Percentiles rank a stretch among this genome's conserved stretches.
Evolutionary conservation across 2,329 filamentous ascomycete genomes (phyloP).

Genomic region (Pseudocercospora crystallina): DNA sequence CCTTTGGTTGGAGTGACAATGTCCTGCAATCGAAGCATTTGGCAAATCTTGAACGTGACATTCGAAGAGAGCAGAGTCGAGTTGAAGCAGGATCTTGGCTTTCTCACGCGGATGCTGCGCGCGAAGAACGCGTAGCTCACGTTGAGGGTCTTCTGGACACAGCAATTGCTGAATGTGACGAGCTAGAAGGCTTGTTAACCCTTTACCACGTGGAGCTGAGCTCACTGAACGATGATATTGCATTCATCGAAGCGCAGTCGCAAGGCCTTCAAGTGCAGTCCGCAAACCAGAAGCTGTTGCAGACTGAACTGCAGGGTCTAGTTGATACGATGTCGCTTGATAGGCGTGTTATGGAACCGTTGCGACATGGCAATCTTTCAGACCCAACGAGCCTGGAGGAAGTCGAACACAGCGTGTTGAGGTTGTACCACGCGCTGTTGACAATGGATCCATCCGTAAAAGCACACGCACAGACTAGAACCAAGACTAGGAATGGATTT

Average conservation of each 20-base stretch:
- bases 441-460: conserved; percentile 86
- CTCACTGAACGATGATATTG: conserved; percentile 90
- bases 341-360: conserved; percentile 67
- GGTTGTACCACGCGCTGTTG: conserved; percentile 86
- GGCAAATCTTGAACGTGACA: conserved; percentile 76
- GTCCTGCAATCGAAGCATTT: conserved; percentile 73
- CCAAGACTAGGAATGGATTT: conserved; percentile 55
- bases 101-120: conserved; percentile 69
- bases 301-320: conserved; percentile 84
- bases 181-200: conserved; percentile 89
- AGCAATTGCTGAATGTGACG: conserved; percentile 92
- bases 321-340: conserved; percentile 90
- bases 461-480: conserved; percentile 46
- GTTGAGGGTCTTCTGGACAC: conserved; percentile 84
- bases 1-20: conserved; percentile 84
- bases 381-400: conserved; percentile 69
- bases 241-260: conserved; percentile 95
- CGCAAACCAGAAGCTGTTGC: conserved; percentile 91
- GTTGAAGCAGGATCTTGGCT: conserved; percentile 93
- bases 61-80: conserved; percentile 84
- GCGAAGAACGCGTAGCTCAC: conserved; percentile 84
- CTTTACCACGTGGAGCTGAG: conserved; percentile 92
- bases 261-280: conserved; percentile 97
- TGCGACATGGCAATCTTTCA: conserved; percentile 72
- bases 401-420: conserved; percentile 74